These are phyloP conservation scores for Nelumbo lutea DNA, from an alignment of 164 flowering plant genomes.

Conservation along the genomic window DNA sequence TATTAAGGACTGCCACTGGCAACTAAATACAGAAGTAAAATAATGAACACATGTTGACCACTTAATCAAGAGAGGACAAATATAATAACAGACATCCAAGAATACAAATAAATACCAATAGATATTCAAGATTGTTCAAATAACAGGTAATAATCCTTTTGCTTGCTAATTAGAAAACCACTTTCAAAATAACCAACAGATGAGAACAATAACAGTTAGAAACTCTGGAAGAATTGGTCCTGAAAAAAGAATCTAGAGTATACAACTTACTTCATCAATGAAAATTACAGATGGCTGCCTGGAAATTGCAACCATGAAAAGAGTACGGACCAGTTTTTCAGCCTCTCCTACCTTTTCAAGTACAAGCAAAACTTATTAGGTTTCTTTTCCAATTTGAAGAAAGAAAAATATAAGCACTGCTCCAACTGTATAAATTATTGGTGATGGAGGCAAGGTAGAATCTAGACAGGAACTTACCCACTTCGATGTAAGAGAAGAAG, in stretches of 20 bases:
- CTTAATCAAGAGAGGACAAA: no score
- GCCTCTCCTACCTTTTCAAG: slow-evolving; percentile 86
- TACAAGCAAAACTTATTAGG: slow-evolving; percentile 8
- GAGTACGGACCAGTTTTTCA: slow-evolving; percentile 96
- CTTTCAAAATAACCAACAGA: background rate
- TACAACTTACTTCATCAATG: slow-evolving; percentile 78
- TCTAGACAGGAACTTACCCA: slow-evolving; percentile 60
- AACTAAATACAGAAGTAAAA: background rate
- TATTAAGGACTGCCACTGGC: background rate
- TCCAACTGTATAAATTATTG: background rate
- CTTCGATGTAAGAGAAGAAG: slow-evolving; percentile 94
- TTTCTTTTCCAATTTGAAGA: background rate
- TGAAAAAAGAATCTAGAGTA: slow-evolving; percentile 12
- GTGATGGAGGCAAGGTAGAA: background rate
- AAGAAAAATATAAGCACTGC: background rate
- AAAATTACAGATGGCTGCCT: slow-evolving; percentile 95
- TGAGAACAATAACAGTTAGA: background rate
- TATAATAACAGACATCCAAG: no score
- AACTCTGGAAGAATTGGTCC: background rate
- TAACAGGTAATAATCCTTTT: no score
- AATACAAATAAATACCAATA: no score
- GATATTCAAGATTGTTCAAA: no score
- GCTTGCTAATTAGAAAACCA: no score
- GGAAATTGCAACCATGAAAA: slow-evolving; percentile 87
- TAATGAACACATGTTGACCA: no score